Conservation (phyloP, 345 rosid species). For the Noccaea caerulescens region DNA sequence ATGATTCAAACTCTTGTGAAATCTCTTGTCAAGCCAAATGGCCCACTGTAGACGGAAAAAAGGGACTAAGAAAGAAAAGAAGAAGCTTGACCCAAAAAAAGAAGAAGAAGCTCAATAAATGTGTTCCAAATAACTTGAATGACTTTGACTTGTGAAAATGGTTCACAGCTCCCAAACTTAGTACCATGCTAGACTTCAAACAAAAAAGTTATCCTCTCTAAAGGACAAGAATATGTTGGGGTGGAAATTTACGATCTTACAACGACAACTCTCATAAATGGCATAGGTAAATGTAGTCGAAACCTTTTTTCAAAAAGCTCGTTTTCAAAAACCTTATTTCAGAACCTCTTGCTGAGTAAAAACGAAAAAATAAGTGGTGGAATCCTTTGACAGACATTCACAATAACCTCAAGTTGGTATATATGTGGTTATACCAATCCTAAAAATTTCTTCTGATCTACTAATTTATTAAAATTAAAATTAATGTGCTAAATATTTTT, state of each 20-base stretch:
- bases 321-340: no score
- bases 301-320: not conserved
- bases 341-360: no score
- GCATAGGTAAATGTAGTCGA: no score
- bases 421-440: not conserved
- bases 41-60: not conserved
- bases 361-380: not conserved
- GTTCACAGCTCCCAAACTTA: not conserved
- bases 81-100: not conserved
- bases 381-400: not conserved
- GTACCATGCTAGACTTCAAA: not conserved
- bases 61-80: not conserved
- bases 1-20: slow-evolving; percentile 51
- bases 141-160: not conserved
- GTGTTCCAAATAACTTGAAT: no score
- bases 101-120: no score
- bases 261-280: no score
- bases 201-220: not conserved
- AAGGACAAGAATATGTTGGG: no score
- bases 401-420: not conserved
- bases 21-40: slow-evolving; percentile 50
- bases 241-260: no score
- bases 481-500: not conserved
- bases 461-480: not conserved
- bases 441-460: not conserved